A percentile compares a stretch with the other conserved stretches of the same genome.
phyloP scores from a whole-genome alignment of 1,284 basidiomycete species.

The Lentinula novae-zelandiae region DNA sequence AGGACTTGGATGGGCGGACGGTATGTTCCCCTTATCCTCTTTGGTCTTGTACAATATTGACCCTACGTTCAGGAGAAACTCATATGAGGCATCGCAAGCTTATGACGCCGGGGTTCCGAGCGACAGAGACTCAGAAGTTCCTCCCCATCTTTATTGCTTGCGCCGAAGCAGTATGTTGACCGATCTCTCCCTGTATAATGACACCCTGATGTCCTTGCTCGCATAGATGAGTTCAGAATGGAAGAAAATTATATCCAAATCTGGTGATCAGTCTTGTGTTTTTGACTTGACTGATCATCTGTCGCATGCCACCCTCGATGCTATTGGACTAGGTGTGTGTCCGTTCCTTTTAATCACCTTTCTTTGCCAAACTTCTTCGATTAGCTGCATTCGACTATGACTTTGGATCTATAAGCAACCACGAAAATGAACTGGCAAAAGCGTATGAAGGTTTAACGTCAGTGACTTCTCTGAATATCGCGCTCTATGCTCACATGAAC shows the following conservation, averaged over 20 bases:
- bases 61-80: slow-evolving; percentile 29
- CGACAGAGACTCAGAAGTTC: slow-evolving; percentile 44
- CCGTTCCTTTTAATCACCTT: background rate
- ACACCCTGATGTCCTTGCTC: too few relatives aligned
- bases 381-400: slow-evolving; percentile 47
- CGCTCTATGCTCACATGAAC: background rate
- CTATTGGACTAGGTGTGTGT: slow-evolving; percentile 38
- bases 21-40: slow-evolving; percentile 12
- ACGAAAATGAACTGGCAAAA: slow-evolving; percentile 39
- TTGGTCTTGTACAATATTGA: background rate
- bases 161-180: slow-evolving; percentile 28
- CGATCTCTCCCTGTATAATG: background rate
- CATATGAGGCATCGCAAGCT: slow-evolving; percentile 43
- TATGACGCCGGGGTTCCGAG: slow-evolving; percentile 46
- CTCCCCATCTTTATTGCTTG: slow-evolving; percentile 47
- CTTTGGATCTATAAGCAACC: slow-evolving; percentile 40
- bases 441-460: slow-evolving; percentile 43
- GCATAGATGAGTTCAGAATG: slow-evolving; percentile 29
- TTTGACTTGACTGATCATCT: slow-evolving; percentile 41
- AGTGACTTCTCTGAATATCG: background rate
- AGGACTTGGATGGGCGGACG: slow-evolving; percentile 38
- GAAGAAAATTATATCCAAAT: slow-evolving; percentile 37
- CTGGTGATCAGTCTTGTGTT: slow-evolving; percentile 29
- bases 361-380: background rate
- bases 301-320: slow-evolving; percentile 42